Evolutionary conservation across 495 filamentous ascomycete genomes (phyloP).

Genomic region (Evernia prunastri): DNA sequence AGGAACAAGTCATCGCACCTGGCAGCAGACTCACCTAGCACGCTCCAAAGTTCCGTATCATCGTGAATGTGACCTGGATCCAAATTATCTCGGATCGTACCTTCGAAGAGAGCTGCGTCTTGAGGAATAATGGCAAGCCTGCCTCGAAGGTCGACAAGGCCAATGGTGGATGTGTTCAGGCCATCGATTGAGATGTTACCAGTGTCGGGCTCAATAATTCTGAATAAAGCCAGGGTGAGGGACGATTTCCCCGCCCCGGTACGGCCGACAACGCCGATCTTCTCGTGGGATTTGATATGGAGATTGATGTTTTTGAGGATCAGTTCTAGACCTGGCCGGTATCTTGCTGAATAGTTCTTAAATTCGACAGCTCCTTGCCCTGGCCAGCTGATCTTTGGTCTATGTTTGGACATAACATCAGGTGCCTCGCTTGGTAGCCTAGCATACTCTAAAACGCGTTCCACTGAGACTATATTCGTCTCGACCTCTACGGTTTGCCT

Average conservation of each 20-base stretch:
- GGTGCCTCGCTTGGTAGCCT: slow-evolving; percentile 89
- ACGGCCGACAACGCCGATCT: slow-evolving; percentile 94
- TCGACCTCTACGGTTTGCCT: slow-evolving; percentile 98
- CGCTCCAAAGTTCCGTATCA: slow-evolving; percentile 96
- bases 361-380: slow-evolving; percentile 84
- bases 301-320: slow-evolving; percentile 89
- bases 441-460: slow-evolving; percentile 95
- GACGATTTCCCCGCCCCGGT: slow-evolving; percentile 97
- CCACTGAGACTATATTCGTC: slow-evolving; percentile 98
- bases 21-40: slow-evolving; percentile 61
- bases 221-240: slow-evolving; percentile 86
- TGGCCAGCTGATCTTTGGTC: slow-evolving; percentile 89
- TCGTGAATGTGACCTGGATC: slow-evolving; percentile 93
- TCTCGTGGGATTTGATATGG: slow-evolving; percentile 90
- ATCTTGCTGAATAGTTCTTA: slow-evolving; percentile 87
- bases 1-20: not conserved
- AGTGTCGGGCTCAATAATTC: slow-evolving; percentile 80
- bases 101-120: slow-evolving; percentile 95
- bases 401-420: slow-evolving; percentile 81
- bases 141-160: slow-evolving; percentile 78
- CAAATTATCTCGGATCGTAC: slow-evolving; percentile 90
- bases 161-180: slow-evolving; percentile 84
- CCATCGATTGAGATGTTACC: slow-evolving; percentile 84
- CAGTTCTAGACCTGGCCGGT: slow-evolving; percentile 79
- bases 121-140: slow-evolving; percentile 97